These are phyloP conservation scores for Hemileia vastatrix DNA, from an alignment of 1,284 basidiomycete genomes.

Conservation along the genomic window DNA sequence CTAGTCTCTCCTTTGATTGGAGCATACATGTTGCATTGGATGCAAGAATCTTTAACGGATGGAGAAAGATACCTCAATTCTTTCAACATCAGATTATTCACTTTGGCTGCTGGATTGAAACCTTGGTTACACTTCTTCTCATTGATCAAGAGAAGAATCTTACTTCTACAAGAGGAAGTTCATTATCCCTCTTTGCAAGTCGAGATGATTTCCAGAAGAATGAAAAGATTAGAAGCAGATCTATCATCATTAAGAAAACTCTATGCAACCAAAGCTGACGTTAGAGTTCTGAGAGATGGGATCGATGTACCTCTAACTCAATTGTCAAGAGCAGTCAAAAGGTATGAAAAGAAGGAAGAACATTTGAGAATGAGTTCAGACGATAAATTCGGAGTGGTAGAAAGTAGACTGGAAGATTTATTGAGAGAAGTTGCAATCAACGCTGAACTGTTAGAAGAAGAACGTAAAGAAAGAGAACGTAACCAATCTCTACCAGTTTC, in stretches of 20 bases:
- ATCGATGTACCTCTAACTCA: constrained; percentile 40
- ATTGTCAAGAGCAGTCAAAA: constrained; percentile 39
- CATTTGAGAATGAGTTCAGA: constrained; percentile 33
- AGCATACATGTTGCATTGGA: constrained; percentile 40
- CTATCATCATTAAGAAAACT: constrained; percentile 31
- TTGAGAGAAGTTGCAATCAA: constrained; percentile 38
- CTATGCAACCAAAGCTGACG: constrained; percentile 40
- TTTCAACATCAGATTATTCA: constrained; percentile 43
- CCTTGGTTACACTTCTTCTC: constrained; percentile 35
- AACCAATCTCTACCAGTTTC: constrained; percentile 29
- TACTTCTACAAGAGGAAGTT: constrained; percentile 40
- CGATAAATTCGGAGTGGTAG: constrained; percentile 37
- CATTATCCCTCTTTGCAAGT: constrained; percentile 40
- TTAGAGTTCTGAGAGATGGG: constrained; percentile 39
- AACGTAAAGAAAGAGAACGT: constrained; percentile 34
- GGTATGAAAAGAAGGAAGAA: constrained; percentile 39
- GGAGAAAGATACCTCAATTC: constrained; percentile 37
- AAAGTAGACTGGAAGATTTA: constrained; percentile 36
- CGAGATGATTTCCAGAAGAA: constrained; percentile 36
- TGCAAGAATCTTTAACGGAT: constrained; percentile 39
- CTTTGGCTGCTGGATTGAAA: constrained; percentile 43
- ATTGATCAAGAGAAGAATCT: constrained; percentile 31
- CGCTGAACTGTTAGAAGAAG: constrained; percentile 39
- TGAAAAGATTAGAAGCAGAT: constrained; percentile 41
- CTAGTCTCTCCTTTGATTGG: constrained; percentile 40